Evolutionary conservation across 225 moss, liverwort and hornwort genomes (phyloP).

Genomic region (Bryoerythrophyllum caledonicum): DNA sequence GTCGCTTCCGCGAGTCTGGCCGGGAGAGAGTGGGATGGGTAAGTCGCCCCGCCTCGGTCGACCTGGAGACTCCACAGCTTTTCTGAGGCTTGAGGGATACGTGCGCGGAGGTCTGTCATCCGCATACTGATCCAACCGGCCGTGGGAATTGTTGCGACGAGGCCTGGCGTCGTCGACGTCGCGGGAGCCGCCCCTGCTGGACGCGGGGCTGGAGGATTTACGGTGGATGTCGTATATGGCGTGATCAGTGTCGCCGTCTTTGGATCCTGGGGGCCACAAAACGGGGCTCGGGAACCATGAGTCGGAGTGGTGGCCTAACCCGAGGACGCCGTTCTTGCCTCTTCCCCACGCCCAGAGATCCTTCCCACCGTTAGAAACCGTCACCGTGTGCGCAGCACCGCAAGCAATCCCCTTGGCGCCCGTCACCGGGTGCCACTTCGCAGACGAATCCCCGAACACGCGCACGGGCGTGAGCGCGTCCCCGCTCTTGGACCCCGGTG

Average conservation of each 20-base stretch:
- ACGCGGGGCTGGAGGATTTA: conserved; percentile 18
- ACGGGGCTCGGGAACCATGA: conserved; percentile 43
- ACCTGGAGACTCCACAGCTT: conserved; percentile 16
- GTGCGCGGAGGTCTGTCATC: conserved; percentile 17
- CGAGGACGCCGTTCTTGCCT: conserved; percentile 40
- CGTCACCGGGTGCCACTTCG: conserved; percentile 9
- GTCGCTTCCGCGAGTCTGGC: neutral
- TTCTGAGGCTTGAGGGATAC: conserved; percentile 7
- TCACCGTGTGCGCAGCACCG: conserved; percentile 41
- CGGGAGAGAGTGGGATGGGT: neutral
- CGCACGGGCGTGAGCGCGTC: conserved; percentile 37
- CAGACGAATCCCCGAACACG: conserved; percentile 35
- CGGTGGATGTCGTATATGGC: neutral
- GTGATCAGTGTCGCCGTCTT: conserved; percentile 2
- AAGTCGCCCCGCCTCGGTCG: neutral
- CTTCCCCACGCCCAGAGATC: conserved; percentile 47
- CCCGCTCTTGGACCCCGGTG: conserved; percentile 32
- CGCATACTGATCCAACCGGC: conserved; percentile 18
- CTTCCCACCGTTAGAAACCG: conserved; percentile 22
- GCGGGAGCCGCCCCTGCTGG: conserved; percentile 20
- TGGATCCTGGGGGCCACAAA: conserved; percentile 30
- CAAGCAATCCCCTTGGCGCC: conserved; percentile 37
- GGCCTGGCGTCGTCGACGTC: conserved; percentile 20
- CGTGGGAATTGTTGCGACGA: conserved; percentile 5
- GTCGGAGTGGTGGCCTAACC: conserved; percentile 33